phyloP scores from a whole-genome alignment of 805 yeast species.

The Suhomyces xylopsoci region DNA sequence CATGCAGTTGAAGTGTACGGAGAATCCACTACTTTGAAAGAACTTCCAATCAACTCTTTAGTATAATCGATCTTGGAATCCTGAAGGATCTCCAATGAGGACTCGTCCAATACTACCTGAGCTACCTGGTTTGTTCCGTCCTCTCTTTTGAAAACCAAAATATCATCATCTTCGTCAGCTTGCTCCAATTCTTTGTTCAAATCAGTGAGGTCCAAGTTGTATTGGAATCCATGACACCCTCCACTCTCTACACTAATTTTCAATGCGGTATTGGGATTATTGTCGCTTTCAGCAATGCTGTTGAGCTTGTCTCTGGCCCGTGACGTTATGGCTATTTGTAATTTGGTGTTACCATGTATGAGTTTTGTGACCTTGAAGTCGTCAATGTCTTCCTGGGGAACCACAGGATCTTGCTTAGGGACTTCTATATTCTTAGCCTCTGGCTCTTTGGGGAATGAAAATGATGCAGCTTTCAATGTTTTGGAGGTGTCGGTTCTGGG shows the following conservation, averaged over 20 bases:
- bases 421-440: neutral
- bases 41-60: slow-evolving; percentile 90
- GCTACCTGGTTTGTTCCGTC: slow-evolving; percentile 45
- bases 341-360: slow-evolving; percentile 32
- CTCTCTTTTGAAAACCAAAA: slow-evolving; percentile 60
- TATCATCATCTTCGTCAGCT: slow-evolving; percentile 26
- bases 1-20: slow-evolving; percentile 68
- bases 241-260: slow-evolving; percentile 86
- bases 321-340: slow-evolving; percentile 46
- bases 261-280: slow-evolving; percentile 59
- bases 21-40: slow-evolving; percentile 85
- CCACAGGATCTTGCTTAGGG: slow-evolving; percentile 2
- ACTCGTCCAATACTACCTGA: slow-evolving; percentile 71
- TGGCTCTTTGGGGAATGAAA: slow-evolving; percentile 1
- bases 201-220: slow-evolving; percentile 63
- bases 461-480: slow-evolving; percentile 3
- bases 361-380: slow-evolving; percentile 34
- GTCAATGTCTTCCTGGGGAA: slow-evolving; percentile 21
- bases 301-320: slow-evolving; percentile 53
- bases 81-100: slow-evolving; percentile 74
- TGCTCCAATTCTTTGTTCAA: slow-evolving; percentile 29
- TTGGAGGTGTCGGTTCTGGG: neutral
- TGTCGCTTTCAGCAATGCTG: slow-evolving; percentile 49
- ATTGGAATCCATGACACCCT: slow-evolving; percentile 98
- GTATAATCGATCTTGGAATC: slow-evolving; percentile 86